phyloP scores from a whole-genome alignment of 2,329 filamentous ascomycete genomes.

The Diaporthe amygdali region DNA sequence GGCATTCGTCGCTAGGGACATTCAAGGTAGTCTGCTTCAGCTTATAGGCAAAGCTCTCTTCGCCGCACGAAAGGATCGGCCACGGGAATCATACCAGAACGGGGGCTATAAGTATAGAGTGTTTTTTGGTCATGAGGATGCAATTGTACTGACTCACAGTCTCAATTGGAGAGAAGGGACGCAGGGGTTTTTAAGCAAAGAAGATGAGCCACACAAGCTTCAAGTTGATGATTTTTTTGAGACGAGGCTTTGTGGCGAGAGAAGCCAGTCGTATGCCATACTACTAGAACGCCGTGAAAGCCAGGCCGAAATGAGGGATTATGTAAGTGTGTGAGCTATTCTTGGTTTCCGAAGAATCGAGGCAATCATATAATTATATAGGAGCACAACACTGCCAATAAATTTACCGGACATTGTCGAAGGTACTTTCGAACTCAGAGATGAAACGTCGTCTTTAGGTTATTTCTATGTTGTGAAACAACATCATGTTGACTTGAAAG shows the following conservation, averaged over 20 bases:
- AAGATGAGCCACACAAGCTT: not conserved
- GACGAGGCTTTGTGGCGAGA: not conserved
- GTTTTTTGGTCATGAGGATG: not conserved
- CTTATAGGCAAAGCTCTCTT: not conserved
- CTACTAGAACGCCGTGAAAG: no score
- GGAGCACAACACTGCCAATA: no score
- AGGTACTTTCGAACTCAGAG: no score
- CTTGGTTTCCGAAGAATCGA: no score
- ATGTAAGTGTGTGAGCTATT: no score
- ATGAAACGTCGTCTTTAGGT: no score
- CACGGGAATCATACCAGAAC: no score
- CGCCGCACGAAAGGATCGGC: accelerated
- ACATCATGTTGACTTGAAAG: no score
- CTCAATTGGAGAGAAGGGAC: not conserved
- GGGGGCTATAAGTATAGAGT: not conserved
- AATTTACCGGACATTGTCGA: no score
- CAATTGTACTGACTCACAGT: not conserved
- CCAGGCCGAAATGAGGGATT: no score
- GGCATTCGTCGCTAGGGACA: not conserved
- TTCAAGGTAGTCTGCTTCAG: not conserved
- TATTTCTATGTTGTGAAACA: no score
- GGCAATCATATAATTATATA: no score
- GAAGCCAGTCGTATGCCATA: not conserved
- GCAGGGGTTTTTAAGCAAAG: not conserved
- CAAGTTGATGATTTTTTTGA: not conserved